Conservation (phyloP, 2,329 filamentous ascomycete species). For the Knoxdaviesia proteae region DNA sequence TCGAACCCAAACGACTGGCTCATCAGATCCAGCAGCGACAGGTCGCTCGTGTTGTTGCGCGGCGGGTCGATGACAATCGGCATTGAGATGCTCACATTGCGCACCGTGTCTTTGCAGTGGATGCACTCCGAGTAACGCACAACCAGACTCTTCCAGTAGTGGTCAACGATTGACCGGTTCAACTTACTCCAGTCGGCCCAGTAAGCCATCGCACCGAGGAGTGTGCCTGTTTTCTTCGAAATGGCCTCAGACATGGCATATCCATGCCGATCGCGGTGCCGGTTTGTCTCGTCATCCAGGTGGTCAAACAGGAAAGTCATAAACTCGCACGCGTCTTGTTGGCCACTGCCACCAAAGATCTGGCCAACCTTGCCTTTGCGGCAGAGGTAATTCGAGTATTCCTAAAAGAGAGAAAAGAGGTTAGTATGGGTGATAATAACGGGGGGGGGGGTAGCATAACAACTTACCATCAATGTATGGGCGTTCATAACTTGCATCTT, state of each 20-base stretch:
- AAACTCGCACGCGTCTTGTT: slow-evolving; percentile 88
- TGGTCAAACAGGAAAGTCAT: slow-evolving; percentile 63
- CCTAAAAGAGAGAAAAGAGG: slow-evolving; percentile 19
- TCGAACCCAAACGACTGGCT: slow-evolving; percentile 29
- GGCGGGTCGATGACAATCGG: slow-evolving; percentile 11
- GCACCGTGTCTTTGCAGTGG: slow-evolving; percentile 23
- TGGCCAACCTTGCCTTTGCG: slow-evolving; percentile 10
- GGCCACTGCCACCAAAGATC: slow-evolving; percentile 49
- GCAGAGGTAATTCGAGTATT: slow-evolving; percentile 27
- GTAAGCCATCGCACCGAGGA: slow-evolving; percentile 46
- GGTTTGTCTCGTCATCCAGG: slow-evolving; percentile 72
- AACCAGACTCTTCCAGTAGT: slow-evolving; percentile 58
- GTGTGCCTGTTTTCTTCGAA: slow-evolving; percentile 3
- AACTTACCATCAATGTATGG: slow-evolving; percentile 34
- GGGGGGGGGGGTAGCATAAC: slow-evolving; percentile 4
- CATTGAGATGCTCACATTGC: slow-evolving; percentile 32
- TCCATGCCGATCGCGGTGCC: slow-evolving; percentile 11
- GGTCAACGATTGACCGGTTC: slow-evolving; percentile 57
- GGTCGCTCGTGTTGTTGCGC: slow-evolving; percentile 14
- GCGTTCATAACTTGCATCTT: slow-evolving; percentile 29
- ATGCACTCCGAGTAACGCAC: slow-evolving; percentile 43
- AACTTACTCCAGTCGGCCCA: slow-evolving; percentile 52
- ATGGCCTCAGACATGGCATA: slow-evolving; percentile 5
- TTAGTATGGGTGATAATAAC: slow-evolving; percentile 6
- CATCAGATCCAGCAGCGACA: slow-evolving; percentile 48